Percentiles rank a stretch among this genome's conserved stretches.
These are phyloP conservation scores for Cicer cuneatum DNA, from an alignment of 306 rosid genomes.

Conservation along the genomic window DNA sequence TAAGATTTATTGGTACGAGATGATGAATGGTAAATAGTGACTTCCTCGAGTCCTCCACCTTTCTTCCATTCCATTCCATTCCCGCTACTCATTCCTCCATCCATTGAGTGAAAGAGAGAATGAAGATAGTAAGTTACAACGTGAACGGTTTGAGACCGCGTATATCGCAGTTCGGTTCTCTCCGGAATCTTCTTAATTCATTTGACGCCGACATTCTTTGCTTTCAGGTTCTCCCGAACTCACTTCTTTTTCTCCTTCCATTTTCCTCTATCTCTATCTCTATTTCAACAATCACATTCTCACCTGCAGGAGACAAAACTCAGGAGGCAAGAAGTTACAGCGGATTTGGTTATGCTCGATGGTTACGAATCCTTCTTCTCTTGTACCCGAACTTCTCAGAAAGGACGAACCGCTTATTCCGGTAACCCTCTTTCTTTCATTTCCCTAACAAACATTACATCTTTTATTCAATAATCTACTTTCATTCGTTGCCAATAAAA, in stretches of 20 bases:
- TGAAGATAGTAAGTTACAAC: conserved; percentile 94
- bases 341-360: conserved; percentile 73
- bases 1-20: no score
- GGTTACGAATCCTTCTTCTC: conserved; percentile 93
- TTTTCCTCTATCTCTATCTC: not conserved
- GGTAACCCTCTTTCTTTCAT: conserved; percentile 55
- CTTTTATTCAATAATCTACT: not conserved
- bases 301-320: conserved; percentile 73
- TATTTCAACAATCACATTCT: not conserved
- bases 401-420: conserved; percentile 83
- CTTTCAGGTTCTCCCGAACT: conserved; percentile 58
- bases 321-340: conserved; percentile 73
- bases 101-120: conserved; percentile 1
- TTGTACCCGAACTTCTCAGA: conserved; percentile 72
- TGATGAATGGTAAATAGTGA: no score
- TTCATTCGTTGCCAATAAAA: not conserved
- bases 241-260: not conserved
- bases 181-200: conserved; percentile 76
- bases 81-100: no score
- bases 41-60: no score
- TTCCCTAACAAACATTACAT: not conserved
- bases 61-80: no score
- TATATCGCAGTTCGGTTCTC: conserved; percentile 87
- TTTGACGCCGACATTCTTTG: conserved; percentile 87
- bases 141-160: conserved; percentile 88